Base-by-base conservation (phyloP, 148 eudicot genomes). In the Vaccinium corymbosum region DNA sequence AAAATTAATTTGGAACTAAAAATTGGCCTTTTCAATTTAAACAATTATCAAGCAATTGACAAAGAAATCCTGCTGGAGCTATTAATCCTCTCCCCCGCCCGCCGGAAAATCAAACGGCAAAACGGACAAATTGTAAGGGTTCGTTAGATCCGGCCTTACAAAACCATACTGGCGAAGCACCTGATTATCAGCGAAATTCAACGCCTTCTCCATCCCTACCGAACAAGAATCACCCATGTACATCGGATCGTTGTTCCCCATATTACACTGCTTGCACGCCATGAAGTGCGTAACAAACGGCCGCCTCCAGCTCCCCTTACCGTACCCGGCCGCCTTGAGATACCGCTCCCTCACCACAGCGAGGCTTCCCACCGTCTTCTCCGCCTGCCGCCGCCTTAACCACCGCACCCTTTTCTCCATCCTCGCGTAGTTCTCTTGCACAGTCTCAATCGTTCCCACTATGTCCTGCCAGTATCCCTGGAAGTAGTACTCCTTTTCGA, bases 221-320 rank as follows among this genome's bases (percentile, higher is more conserved):
- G 83, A 85, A 51, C 98, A 96, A 8, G 88, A 75, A 0, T 90
- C 88, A 1, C 85, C 91, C 1, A 82, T 46, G 35, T 94, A 96
- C 80, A 76, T 64, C 81, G 91, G 89, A 29, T 94, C 92, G n/a
- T 92, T 93, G 0, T 78, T 79, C 49, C 98, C 98, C 0, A 42
- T 42, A 77, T 90, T 94, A 46, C 98, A 96, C 3, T 93, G 98
- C 81, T 96, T 93, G 83, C 98, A 96, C 62, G 98, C 98, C 0
- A 98, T 93, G 35, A 96, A 96, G 80, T 96, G 98, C 1, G 98
- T 96, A 16, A 96, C 87, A 80, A 96, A 96, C 32, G 99, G 97
- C 66, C 98, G 82, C 49, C 93, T 84, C 87, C 85, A 80, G 32
- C 90, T 85, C 9, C 73, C 89, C 19, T 75, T 78, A 0, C 89